Evolutionary conservation across 2,329 filamentous ascomycete genomes (phyloP), one percentile per base, ranked within the genome.

Genomic region (Pyricularia sp.): DNA sequence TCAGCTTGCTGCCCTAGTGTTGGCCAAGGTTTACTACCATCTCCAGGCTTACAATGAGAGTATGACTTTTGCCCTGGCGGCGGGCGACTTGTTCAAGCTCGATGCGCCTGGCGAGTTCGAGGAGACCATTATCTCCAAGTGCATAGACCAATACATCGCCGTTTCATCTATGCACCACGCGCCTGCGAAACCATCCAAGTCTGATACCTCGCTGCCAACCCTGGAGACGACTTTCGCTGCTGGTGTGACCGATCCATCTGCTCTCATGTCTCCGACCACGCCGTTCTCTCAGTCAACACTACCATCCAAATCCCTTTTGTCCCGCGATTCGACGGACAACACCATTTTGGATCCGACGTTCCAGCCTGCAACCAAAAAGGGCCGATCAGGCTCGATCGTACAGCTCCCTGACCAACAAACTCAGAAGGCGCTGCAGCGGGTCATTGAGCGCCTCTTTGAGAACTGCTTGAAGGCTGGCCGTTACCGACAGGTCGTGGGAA

Each of bases 31-130:
- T 70, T 99, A 97, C 81, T 99, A 97, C 75, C 94, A 99, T 75
- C 87, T 99, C 64, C 92, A 97, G 78, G 94, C 94, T 76, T 99
- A 99, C 81, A 94, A 97, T 75, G 94, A 99, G 80, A 97, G 93
- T 78, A 97, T 99, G 93, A 90, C 91, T 64, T 97, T 99, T 77
- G 94, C 94, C 68, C 85, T 99, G 60, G 93, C 92, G 66, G 93
- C 94, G 28, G 94, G 94, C 67, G 91, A 97, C 74, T 87, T 96
- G 62, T 97, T 99, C 82, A 91, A 96, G 79, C 85, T 97, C 69
- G 90, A 97, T 72, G 84, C 88, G 65, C 88, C 90, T 64, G 90
- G 91, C 77, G 94, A 99, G 80, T 99, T 96, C 73, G 94, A 99
- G 77, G 93, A 99, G 80, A 99, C 94, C 65, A 97, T 99, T 78